Evolutionary conservation across 306 rosid species (phyloP), one percentile per base, ranked within the genome.

Genomic region (Luffa acutangula): DNA sequence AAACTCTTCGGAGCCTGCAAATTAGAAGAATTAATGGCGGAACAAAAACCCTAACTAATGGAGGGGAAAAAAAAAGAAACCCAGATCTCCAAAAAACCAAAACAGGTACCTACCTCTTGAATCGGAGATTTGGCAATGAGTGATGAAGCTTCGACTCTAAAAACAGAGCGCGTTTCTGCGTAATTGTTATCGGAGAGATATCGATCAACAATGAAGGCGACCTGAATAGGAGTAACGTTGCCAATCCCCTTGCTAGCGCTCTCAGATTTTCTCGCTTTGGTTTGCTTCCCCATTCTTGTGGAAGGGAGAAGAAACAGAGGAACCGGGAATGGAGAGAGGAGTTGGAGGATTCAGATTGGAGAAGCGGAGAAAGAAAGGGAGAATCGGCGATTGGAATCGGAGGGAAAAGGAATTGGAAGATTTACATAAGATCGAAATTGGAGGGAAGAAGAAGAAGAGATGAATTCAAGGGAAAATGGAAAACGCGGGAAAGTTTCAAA

Each of bases 171-270:
- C 12, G 98, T 81, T 51, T 87, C 82, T 0, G 87, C 56, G 78
- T 59, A 91, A 58, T 81, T 85, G 84, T 89, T 90, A 39, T 93
- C 96, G 66, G 84, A 85, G 2, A 93, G 89, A 77, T 93, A 93
- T 7, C 88, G 80, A 48, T 93, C 97, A 15, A 93, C 98, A 53
- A 93, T 89, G 94, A 90, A 91, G 4, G 98, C 98, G 80, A 93
- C 79, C 74, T 91, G 97, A 31, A 67, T 75, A 0, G 98, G 97
- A 1, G 96, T 90, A 1, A 93, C 93, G 18, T 87, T 66, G 0
- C 6, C 33, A 17, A 4, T 86, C 34, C 90, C 90, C 31, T 88
- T 89, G 7, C 87, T 89, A 1, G 87, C 78, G 20, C 39, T 33
- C 9, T 85, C 89, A 3, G 87, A 25, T 15, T 80, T 90, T 81